Conservation (phyloP, 805 yeast genomes). For the Yarrowia osloensis region DNA sequence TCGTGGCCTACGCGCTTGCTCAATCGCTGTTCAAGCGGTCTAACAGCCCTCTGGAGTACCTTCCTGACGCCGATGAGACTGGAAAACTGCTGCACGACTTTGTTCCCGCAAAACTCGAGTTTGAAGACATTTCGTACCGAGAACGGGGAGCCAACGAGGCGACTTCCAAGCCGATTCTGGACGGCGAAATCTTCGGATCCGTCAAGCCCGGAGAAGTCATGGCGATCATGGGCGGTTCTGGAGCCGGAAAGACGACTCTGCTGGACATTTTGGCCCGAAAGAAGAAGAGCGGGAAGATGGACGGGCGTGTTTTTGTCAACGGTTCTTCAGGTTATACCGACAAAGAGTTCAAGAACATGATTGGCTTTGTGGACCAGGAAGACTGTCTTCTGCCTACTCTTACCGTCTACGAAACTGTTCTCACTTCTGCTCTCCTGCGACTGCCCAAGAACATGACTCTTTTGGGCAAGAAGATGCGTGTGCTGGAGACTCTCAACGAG, state of each 20-base stretch:
- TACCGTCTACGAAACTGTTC: slow-evolving; percentile 93
- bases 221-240: slow-evolving; percentile 98
- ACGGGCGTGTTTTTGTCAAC: slow-evolving; percentile 74
- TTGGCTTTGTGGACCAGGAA: slow-evolving; percentile 97
- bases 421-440: slow-evolving; percentile 86
- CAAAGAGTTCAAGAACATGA: slow-evolving; percentile 60
- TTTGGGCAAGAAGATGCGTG: slow-evolving; percentile 72
- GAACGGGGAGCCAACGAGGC: slow-evolving; percentile 45
- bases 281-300: slow-evolving; percentile 68
- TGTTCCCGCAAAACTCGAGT: slow-evolving; percentile 71
- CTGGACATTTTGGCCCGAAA: slow-evolving; percentile 90
- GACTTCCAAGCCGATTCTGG: slow-evolving; percentile 49
- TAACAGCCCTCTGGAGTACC: slow-evolving; percentile 34
- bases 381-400: slow-evolving; percentile 87
- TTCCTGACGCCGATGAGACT: slow-evolving; percentile 47
- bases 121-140: slow-evolving; percentile 70
- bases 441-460: slow-evolving; percentile 80
- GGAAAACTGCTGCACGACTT: slow-evolving; percentile 56
- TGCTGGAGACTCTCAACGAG: slow-evolving; percentile 80
- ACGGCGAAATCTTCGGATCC: slow-evolving; percentile 62
- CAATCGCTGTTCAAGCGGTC: slow-evolving; percentile 34
- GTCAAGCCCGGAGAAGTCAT: slow-evolving; percentile 85
- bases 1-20: slow-evolving; percentile 31
- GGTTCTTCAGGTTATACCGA: slow-evolving; percentile 50
- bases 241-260: slow-evolving; percentile 96